Evolutionary conservation across 176 grass and related monocot genomes (phyloP).

Genomic region (Poa pratensis): DNA sequence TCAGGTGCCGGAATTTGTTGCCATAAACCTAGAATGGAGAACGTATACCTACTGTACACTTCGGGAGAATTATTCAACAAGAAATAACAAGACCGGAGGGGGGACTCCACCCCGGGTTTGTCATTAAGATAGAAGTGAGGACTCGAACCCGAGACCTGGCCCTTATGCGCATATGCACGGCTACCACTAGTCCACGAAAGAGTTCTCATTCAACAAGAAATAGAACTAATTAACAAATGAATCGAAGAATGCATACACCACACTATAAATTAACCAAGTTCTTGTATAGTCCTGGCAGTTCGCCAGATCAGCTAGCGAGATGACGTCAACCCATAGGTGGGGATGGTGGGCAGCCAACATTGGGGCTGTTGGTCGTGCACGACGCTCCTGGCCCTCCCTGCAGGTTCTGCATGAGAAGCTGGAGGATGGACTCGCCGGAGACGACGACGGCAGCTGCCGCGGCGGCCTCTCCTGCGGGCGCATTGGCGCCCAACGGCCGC

Average conservation of each 20-base stretch:
- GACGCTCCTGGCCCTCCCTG: conserved; percentile 19
- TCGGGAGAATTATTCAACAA: no score
- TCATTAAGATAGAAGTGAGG: no score
- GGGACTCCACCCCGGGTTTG: no score
- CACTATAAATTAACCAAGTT: background rate
- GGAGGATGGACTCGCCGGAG: conserved; percentile 36
- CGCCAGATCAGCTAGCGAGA: background rate
- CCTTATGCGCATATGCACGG: no score
- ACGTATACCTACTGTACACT: no score
- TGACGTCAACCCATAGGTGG: background rate
- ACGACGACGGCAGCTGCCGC: background rate
- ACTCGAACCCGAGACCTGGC: no score
- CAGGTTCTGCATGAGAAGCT: conserved; percentile 52
- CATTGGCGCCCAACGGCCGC: conserved; percentile 11
- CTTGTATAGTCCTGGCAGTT: background rate
- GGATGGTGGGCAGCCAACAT: conserved; percentile 28
- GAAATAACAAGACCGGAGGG: no score
- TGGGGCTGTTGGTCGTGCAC: conserved; percentile 46
- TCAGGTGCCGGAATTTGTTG: no score
- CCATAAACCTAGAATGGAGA: no score
- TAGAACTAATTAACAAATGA: background rate
- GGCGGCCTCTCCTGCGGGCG: background rate
- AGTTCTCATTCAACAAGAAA: no score
- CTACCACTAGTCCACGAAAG: no score
- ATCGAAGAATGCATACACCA: background rate